Conservation (phyloP, 1,284 basidiomycete genomes). For the Ustilago cynodontis region DNA sequence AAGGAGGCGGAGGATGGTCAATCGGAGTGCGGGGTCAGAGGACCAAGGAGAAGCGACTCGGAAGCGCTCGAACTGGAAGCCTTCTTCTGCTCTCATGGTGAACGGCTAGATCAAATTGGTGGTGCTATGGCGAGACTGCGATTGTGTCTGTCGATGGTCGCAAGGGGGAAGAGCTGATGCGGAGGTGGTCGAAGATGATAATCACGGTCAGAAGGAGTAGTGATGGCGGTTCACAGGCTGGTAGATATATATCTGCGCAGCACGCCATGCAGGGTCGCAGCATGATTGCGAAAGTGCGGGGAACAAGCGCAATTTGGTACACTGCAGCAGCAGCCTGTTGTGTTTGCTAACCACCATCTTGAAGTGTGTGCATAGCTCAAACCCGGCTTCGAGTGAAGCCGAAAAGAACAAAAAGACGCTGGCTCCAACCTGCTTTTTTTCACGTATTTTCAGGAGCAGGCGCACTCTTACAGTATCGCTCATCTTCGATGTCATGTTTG, state of each 20-base stretch:
- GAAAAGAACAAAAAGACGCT: too few relatives aligned
- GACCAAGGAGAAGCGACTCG: slow-evolving; percentile 48
- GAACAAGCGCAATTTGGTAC: too few relatives aligned
- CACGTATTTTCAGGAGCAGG: too few relatives aligned
- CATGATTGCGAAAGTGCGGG: background rate
- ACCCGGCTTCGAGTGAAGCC: too few relatives aligned
- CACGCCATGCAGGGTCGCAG: background rate
- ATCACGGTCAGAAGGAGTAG: too few relatives aligned
- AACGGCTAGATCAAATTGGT: background rate
- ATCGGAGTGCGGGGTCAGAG: slow-evolving; percentile 37
- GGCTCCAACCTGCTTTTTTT: too few relatives aligned
- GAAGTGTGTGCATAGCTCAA: too few relatives aligned
- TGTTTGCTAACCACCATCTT: too few relatives aligned
- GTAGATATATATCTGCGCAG: too few relatives aligned
- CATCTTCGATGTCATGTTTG: background rate
- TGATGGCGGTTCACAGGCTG: too few relatives aligned
- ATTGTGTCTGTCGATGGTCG: background rate
- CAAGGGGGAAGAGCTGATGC: background rate
- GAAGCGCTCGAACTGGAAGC: slow-evolving; percentile 50
- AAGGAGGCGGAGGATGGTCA: slow-evolving; percentile 45
- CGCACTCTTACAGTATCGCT: too few relatives aligned
- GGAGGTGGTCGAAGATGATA: background rate
- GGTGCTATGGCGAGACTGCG: background rate
- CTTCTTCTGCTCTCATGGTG: slow-evolving; percentile 47
- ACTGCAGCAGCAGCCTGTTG: too few relatives aligned